Conservation (phyloP, 306 rosid genomes). For the Oemleria cerasiformis region DNA sequence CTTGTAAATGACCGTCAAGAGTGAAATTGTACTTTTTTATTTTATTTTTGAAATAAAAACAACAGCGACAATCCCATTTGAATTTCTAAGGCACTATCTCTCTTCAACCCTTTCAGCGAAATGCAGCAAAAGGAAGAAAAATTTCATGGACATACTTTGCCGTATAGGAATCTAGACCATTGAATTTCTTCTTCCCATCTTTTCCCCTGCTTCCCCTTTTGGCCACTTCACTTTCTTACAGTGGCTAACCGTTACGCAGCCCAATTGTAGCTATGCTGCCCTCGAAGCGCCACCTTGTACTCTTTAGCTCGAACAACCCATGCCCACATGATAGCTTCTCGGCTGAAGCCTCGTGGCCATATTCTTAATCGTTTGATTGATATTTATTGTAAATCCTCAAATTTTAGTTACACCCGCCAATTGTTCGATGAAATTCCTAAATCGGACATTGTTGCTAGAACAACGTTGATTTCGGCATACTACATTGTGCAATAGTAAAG, state of each 20-base stretch:
- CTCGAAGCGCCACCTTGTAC: slow-evolving; percentile 25
- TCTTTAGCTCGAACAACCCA: slow-evolving; percentile 42
- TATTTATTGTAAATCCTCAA: slow-evolving; percentile 48
- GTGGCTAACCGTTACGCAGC: slow-evolving; percentile 48
- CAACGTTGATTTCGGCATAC: slow-evolving; percentile 22
- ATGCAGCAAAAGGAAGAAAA: too few relatives aligned
- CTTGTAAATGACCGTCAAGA: too few relatives aligned
- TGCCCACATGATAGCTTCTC: slow-evolving; percentile 33
- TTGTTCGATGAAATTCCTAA: slow-evolving; percentile 43
- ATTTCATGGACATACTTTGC: too few relatives aligned
- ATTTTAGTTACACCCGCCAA: slow-evolving; percentile 46
- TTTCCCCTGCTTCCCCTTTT: neutral
- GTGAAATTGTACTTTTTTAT: too few relatives aligned
- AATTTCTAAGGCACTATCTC: too few relatives aligned
- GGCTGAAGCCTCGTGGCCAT: slow-evolving; percentile 46
- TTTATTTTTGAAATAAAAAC: too few relatives aligned
- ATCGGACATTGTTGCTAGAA: slow-evolving; percentile 26
- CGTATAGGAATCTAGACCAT: too few relatives aligned
- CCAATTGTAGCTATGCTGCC: slow-evolving; percentile 35
- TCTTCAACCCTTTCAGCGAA: too few relatives aligned
- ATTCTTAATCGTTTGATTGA: slow-evolving; percentile 59
- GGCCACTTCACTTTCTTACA: neutral
- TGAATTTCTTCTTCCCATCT: neutral
- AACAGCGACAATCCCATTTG: too few relatives aligned
- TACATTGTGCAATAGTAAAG: slow-evolving; percentile 24